Evolutionary conservation across 2,329 filamentous ascomycete species (phyloP).

Genomic region (Colletotrichum cuscutae): DNA sequence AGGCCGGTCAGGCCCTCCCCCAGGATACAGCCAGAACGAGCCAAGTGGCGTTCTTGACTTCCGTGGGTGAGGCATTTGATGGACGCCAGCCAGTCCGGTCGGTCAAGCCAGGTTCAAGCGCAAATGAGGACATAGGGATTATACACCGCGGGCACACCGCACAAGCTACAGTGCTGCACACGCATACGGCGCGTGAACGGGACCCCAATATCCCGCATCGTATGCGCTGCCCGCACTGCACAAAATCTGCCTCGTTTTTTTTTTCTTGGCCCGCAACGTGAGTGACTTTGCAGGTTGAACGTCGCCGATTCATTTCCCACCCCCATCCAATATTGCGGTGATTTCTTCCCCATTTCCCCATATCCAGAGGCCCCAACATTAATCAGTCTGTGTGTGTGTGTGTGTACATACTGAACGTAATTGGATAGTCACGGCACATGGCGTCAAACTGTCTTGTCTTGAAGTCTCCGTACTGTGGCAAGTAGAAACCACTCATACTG

Average conservation of each 20-base stretch:
- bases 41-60: constrained; percentile 11
- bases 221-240: constrained; percentile 3
- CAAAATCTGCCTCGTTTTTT: constrained; percentile 17
- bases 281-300: neutral
- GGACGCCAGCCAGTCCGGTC: neutral
- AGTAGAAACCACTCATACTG: neutral
- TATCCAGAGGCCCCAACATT: constrained; percentile 3
- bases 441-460: neutral
- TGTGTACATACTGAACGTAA: neutral
- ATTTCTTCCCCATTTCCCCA: constrained; percentile 14
- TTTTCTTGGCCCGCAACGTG: constrained; percentile 9
- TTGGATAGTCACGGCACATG: neutral
- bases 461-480: neutral
- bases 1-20: neutral
- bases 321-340: constrained; percentile 25
- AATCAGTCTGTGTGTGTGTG: neutral
- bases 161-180: neutral
- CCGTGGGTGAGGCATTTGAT: neutral
- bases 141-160: neutral
- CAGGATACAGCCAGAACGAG: constrained; percentile 1
- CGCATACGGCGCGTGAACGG: neutral
- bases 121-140: neutral
- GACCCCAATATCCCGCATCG: constrained; percentile 12
- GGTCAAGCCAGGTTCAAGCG: neutral
- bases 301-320: constrained; percentile 24